Conservation (phyloP, 768 basidiomycete genomes). For the Leccinum uliginosum region DNA sequence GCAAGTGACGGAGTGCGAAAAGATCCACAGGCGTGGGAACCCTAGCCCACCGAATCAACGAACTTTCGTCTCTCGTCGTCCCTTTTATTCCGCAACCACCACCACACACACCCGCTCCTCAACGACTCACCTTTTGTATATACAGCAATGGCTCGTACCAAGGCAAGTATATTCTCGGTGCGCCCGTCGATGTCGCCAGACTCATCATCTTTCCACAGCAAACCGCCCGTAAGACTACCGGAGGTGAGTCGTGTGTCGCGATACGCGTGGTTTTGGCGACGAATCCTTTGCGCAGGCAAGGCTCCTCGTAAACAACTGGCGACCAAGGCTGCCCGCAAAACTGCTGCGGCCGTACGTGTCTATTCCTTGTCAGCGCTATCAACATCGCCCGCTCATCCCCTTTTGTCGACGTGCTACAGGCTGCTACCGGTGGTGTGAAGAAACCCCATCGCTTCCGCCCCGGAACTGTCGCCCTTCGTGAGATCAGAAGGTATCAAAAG, state of each 20-base stretch:
- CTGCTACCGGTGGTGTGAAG: constrained; percentile 96
- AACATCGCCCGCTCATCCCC: constrained; percentile 4
- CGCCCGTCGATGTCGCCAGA: neutral
- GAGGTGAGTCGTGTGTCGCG: constrained; percentile 56
- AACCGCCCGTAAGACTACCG: constrained; percentile 99
- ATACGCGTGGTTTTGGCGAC: constrained; percentile 18
- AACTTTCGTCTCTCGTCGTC: constrained; percentile 10
- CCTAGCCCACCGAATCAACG: constrained; percentile 23
- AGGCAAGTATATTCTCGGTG: constrained; percentile 41
- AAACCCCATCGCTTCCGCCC: constrained; percentile 98
- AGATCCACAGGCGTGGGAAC: constrained; percentile 28
- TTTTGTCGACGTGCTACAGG: constrained; percentile 32
- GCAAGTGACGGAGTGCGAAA: constrained; percentile 28
- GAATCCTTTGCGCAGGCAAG: constrained; percentile 51
- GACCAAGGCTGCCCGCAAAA: constrained; percentile 93
- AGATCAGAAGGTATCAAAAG: constrained; percentile 98
- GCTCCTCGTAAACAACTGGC: constrained; percentile 93
- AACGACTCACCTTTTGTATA: constrained; percentile 6
- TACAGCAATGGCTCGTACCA: constrained; percentile 77
- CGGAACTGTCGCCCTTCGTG: constrained; percentile 98
- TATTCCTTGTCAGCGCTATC: neutral
- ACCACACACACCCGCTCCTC: constrained; percentile 18
- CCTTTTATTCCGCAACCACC: constrained; percentile 27
- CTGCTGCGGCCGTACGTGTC: constrained; percentile 58
- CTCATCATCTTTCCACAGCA: constrained; percentile 48